phyloP scores from a whole-genome alignment of 2,329 filamentous ascomycete genomes.

The Chaetomium globosum region DNA sequence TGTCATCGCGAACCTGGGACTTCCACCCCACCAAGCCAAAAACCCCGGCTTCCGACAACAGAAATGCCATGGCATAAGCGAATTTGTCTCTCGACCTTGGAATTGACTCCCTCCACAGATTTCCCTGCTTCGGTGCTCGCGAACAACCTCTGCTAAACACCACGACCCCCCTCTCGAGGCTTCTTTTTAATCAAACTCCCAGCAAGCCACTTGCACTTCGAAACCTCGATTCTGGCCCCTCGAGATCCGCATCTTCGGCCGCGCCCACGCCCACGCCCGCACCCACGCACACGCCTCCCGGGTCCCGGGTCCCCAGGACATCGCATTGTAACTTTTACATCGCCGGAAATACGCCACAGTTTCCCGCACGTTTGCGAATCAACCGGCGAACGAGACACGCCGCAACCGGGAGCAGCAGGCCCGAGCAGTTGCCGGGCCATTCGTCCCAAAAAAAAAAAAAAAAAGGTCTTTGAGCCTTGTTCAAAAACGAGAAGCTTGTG shows the following conservation, averaged over 20 bases:
- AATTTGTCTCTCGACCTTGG: conserved; percentile 32
- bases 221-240: not conserved
- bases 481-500: not conserved
- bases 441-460: too few relatives aligned
- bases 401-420: not conserved
- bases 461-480: too few relatives aligned
- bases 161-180: not conserved
- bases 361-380: not conserved
- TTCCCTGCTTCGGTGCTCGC: not conserved
- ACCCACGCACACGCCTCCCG: not conserved
- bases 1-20: conserved; percentile 38
- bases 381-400: not conserved
- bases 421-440: not conserved
- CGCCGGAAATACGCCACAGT: not conserved
- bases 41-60: conserved; percentile 22
- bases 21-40: conserved; percentile 34
- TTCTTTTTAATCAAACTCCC: not conserved
- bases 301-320: not conserved
- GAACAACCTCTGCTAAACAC: not conserved
- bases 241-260: not conserved
- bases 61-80: conserved; percentile 36
- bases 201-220: not conserved
- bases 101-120: conserved; percentile 32
- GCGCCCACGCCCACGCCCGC: not conserved
- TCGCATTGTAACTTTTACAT: not conserved